These are phyloP conservation scores for Avena insularis DNA, from an alignment of 176 grass and related monocot genomes.

Conservation along the genomic window DNA sequence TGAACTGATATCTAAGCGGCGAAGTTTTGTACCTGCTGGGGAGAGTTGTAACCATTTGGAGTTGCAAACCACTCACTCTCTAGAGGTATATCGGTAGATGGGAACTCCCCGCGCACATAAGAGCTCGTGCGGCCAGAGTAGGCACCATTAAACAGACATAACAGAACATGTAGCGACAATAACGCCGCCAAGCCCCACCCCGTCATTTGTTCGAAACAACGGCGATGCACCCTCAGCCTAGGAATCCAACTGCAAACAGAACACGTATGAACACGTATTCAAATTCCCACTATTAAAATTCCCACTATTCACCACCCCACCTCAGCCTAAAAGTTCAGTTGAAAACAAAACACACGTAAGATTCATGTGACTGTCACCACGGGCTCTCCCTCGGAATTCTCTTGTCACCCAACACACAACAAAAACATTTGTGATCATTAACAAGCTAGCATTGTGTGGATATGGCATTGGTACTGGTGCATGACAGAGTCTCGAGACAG, in stretches of 20 bases:
- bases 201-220: constrained; percentile 48
- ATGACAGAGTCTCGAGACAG: neutral
- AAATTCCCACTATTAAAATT: neutral
- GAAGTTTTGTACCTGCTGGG: constrained; percentile 72
- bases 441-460: neutral
- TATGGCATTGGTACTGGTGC: neutral
- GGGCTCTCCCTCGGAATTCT: neutral
- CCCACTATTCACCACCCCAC: neutral
- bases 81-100: constrained; percentile 84
- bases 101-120: constrained; percentile 70
- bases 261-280: neutral
- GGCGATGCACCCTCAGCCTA: constrained; percentile 34
- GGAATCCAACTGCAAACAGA: constrained; percentile 17
- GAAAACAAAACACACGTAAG: neutral
- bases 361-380: neutral
- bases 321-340: constrained; percentile 31
- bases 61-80: constrained; percentile 71
- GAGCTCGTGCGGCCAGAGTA: constrained; percentile 72
- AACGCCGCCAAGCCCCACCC: constrained; percentile 33
- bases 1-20: constrained; percentile 12
- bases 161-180: constrained; percentile 46
- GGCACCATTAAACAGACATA: constrained; percentile 48
- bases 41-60: constrained; percentile 84
- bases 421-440: neutral
- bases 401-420: neutral